phyloP scores from a whole-genome alignment of 1,284 basidiomycete species.

The Puccinia hordei region DNA sequence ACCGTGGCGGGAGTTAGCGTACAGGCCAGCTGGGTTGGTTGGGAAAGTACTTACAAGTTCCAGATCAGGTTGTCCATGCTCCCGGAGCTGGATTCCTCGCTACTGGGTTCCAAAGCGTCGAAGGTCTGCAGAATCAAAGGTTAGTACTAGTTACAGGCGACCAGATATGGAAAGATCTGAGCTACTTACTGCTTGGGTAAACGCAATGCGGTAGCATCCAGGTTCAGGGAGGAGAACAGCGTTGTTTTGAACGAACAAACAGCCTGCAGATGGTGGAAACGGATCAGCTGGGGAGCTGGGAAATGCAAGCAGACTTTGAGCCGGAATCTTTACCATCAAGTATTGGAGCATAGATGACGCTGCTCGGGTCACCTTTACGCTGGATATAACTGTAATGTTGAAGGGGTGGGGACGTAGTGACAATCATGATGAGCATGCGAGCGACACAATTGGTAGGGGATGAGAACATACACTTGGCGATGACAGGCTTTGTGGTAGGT shows the following conservation, averaged over 20 bases:
- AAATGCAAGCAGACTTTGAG: too few species aligned
- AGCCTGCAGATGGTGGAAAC: too few species aligned
- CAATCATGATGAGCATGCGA: background rate
- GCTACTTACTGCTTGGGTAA: conserved; percentile 9
- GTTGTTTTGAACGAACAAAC: too few species aligned
- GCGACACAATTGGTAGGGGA: background rate
- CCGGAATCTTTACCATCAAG: conserved; percentile 36
- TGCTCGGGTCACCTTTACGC: background rate
- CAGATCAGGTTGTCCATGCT: background rate
- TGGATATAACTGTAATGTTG: conserved; percentile 9
- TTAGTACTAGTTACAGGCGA: background rate
- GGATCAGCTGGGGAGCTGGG: too few species aligned
- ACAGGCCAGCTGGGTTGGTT: background rate
- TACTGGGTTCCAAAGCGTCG: background rate
- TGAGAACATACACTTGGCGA: background rate
- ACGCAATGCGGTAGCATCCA: conserved; percentile 3
- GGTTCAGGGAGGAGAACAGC: too few species aligned
- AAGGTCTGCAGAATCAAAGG: conserved; percentile 16
- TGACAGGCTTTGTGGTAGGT: conserved; percentile 1
- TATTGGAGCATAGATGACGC: background rate
- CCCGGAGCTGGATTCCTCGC: background rate
- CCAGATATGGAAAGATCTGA: background rate
- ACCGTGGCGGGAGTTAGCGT: background rate
- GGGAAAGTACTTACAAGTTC: conserved; percentile 17
- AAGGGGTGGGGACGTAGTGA: background rate